These are phyloP conservation scores for Melampsora larici-populina DNA, from an alignment of 1,284 basidiomycete species.

Conservation along the genomic window DNA sequence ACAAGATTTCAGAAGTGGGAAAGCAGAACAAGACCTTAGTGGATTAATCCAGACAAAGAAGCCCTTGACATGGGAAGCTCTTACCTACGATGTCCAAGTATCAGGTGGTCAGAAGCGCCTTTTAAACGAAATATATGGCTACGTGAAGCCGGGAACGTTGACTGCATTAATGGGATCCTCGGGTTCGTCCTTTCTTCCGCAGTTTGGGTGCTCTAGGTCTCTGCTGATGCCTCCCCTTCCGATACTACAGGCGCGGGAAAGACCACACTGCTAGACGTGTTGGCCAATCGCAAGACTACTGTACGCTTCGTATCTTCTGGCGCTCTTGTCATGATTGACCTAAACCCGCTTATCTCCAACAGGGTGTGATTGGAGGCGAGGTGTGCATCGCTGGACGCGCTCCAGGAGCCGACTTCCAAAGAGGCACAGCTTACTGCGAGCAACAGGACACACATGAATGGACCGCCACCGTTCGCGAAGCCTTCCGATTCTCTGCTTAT, in stretches of 20 bases:
- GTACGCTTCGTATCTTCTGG: background rate
- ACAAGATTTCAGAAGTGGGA: slow-evolving; percentile 35
- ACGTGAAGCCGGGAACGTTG: slow-evolving; percentile 58
- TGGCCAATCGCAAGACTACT: slow-evolving; percentile 57
- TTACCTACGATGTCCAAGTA: slow-evolving; percentile 57
- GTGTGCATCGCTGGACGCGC: slow-evolving; percentile 59
- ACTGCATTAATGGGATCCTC: slow-evolving; percentile 58
- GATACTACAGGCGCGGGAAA: slow-evolving; percentile 51
- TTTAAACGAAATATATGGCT: slow-evolving; percentile 58
- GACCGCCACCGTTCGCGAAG: slow-evolving; percentile 66
- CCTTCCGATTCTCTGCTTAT: slow-evolving; percentile 62
- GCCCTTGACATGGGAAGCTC: slow-evolving; percentile 57
- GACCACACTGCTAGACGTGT: slow-evolving; percentile 59
- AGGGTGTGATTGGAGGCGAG: slow-evolving; percentile 53
- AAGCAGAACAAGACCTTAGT: slow-evolving; percentile 15
- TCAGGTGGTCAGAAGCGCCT: slow-evolving; percentile 55
- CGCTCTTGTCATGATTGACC: background rate
- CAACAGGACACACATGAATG: slow-evolving; percentile 65
- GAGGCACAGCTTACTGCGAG: slow-evolving; percentile 57
- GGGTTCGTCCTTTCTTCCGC: slow-evolving; percentile 47
- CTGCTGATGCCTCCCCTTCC: background rate
- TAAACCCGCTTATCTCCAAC: background rate
- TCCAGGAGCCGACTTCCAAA: slow-evolving; percentile 58
- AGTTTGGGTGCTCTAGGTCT: background rate
- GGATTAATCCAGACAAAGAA: slow-evolving; percentile 54